Base-by-base conservation (phyloP, 805 yeast genomes). In the Schizosaccharomyces pombe region DNA sequence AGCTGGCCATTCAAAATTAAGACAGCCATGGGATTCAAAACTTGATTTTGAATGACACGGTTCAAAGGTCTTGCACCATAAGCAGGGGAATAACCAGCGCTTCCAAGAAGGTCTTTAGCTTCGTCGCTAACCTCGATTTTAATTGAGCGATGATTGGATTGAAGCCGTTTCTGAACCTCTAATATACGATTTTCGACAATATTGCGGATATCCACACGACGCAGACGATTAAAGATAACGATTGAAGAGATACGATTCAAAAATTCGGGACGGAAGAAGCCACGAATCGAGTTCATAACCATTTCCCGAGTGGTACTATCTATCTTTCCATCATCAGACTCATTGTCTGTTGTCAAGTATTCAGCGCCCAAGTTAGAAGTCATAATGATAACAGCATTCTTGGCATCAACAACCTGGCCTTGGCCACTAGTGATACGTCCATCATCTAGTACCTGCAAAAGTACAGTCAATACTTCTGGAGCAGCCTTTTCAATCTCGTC, bases 401-500 rank as follows among this genome's bases (percentile, higher is more conserved):
- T 81, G 60, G 95, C 89, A 70, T 87, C 87, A 62, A 91, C 81
- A 39, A 85, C 78, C 62, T 89, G 87, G 64, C 98, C 98, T 64
- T 83, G 85, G 55, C 94, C 85, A 16, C 95, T 82, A 14, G 96
- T 85, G 58, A 91, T 79, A 68, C 95, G 79, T 64, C 98, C 98
- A 68, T 91, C 98, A 64, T 91, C 98, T 57, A 91, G 72, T 70
- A 91, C 77, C 68, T 91, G 98, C 60, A 91, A 73, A 62, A 91
- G 72, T 22, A 91, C 82, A 6, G 95, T 91, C 64, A 89, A 72
- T 1, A 91, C 98, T 66, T 89, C 97, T 1, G 98, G 98, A 5
- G 95, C 95, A 16, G 98, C 98, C 69, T 91, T 91, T 65, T 91
- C 98, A 56, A 91, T 95, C 70, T 91, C 98, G 69, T 91, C 98